These are phyloP conservation scores for Paramecium pentaurelia DNA, from an alignment of 73 alveolate genomes.

Conservation along the genomic window DNA sequence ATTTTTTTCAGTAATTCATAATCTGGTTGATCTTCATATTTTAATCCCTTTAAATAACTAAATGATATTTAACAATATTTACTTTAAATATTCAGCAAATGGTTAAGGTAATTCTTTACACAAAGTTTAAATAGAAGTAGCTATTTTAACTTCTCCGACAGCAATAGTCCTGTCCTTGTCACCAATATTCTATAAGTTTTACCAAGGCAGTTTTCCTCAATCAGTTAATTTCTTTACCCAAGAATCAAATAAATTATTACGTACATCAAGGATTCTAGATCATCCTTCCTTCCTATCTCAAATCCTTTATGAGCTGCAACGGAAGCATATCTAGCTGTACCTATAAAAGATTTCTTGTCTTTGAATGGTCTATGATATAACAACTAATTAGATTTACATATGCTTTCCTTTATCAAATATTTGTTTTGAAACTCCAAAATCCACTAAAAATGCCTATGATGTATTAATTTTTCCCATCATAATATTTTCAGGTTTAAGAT, in stretches of 20 bases:
- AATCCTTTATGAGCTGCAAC: slow-evolving; percentile 72
- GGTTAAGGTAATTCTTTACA: neutral
- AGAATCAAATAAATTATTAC: slow-evolving; percentile 65
- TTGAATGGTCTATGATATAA: slow-evolving; percentile 10
- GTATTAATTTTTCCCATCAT: slow-evolving; percentile 43
- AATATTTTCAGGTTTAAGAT: slow-evolving; percentile 77
- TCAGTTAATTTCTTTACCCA: slow-evolving; percentile 83
- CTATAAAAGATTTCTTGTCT: slow-evolving; percentile 47
- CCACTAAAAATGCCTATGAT: neutral
- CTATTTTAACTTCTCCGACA: neutral
- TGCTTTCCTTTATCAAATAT: slow-evolving; percentile 33
- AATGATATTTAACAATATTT: neutral
- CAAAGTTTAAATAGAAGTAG: neutral
- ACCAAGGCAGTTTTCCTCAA: slow-evolving; percentile 80
- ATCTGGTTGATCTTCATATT: neutral
- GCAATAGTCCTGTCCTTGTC: slow-evolving; percentile 51
- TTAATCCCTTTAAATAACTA: neutral
- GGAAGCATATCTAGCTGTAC: slow-evolving; percentile 79
- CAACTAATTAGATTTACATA: neutral
- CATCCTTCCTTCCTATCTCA: slow-evolving; percentile 77
- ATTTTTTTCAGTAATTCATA: neutral
- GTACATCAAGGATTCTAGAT: slow-evolving; percentile 68
- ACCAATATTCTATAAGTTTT: slow-evolving; percentile 46
- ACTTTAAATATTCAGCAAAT: slow-evolving; percentile 13
- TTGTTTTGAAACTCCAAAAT: slow-evolving; percentile 49